A percentile compares a stretch with the other conserved stretches of the same genome.
phyloP scores from a whole-genome alignment of 768 basidiomycete species.

The Coprinopsis cinerea region DNA sequence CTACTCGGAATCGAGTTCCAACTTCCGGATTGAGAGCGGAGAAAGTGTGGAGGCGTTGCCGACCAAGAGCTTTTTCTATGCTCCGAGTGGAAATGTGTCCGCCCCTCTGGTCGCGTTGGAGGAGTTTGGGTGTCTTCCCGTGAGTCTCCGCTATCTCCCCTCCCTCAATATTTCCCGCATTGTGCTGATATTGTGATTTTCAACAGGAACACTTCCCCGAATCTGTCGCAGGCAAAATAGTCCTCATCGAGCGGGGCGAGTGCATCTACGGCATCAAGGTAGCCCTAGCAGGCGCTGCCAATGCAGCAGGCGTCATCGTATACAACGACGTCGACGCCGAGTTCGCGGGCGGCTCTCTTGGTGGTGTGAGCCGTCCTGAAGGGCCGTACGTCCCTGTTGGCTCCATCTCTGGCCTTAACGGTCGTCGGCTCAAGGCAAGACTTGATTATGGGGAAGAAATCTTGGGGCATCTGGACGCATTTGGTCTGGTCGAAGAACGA shows the following conservation, averaged over 20 bases:
- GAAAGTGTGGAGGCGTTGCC: conserved; percentile 5
- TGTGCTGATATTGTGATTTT: background rate
- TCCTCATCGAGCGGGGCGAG: conserved; percentile 23
- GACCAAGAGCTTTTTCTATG: conserved; percentile 18
- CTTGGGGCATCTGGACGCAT: conserved; percentile 20
- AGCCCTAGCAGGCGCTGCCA: conserved; percentile 21
- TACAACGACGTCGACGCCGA: conserved; percentile 24
- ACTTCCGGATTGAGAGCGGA: background rate
- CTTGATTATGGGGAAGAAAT: conserved; percentile 19
- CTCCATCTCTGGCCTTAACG: conserved; percentile 20
- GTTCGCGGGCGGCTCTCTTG: conserved; percentile 21
- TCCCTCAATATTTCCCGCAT: background rate
- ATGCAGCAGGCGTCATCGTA: conserved; percentile 23
- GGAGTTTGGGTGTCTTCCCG: conserved; percentile 21
- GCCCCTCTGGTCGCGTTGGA: conserved; percentile 21
- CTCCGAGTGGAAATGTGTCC: conserved; percentile 18
- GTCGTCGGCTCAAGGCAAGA: conserved; percentile 18
- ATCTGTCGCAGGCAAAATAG: conserved; percentile 21
- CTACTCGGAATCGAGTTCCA: background rate
- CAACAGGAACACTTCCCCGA: conserved; percentile 20
- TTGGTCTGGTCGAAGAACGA: conserved; percentile 20
- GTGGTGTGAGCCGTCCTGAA: conserved; percentile 16
- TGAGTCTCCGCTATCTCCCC: conserved; percentile 9
- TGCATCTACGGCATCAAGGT: conserved; percentile 24
- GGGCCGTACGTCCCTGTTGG: conserved; percentile 23